Percentiles rank a stretch among this genome's conserved stretches.
Conservation (phyloP, 1,284 basidiomycete genomes). For the Acaromyces ingoldii region DNA sequence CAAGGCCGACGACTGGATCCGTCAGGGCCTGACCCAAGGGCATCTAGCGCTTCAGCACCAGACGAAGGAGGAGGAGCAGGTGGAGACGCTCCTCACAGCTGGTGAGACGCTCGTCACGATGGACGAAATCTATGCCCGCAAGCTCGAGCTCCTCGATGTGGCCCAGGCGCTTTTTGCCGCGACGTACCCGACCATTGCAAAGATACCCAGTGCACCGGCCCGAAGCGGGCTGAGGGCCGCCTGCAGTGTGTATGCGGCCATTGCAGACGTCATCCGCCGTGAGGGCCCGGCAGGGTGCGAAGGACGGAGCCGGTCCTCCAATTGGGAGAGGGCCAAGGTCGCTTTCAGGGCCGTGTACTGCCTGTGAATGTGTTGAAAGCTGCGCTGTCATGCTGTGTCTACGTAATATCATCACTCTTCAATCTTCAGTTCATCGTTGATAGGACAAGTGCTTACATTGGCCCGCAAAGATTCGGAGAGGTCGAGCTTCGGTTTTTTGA, state of each 20-base stretch:
- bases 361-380: too few relatives aligned
- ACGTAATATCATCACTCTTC: too few relatives aligned
- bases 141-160: conserved; percentile 18
- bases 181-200: conserved; percentile 23
- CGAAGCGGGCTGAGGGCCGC: conserved; percentile 32
- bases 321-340: background rate
- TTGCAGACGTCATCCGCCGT: conserved; percentile 19
- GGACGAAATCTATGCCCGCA: conserved; percentile 21
- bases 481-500: too few relatives aligned
- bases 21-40: conserved; percentile 12
- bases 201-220: conserved; percentile 28
- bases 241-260: conserved; percentile 35
- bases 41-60: background rate
- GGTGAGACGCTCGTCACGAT: conserved; percentile 4
- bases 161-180: conserved; percentile 21
- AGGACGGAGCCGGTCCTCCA: background rate
- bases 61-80: background rate
- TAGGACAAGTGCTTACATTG: too few relatives aligned
- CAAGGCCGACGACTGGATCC: conserved; percentile 16
- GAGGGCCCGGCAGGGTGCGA: conserved; percentile 9
- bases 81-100: background rate
- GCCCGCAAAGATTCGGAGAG: too few relatives aligned
- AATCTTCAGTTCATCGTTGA: too few relatives aligned
- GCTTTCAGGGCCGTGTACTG: background rate
- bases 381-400: too few relatives aligned